Base-by-base conservation (phyloP, 192 early-diverging fungal genomes). In the Bifiguratus adelaidae region DNA sequence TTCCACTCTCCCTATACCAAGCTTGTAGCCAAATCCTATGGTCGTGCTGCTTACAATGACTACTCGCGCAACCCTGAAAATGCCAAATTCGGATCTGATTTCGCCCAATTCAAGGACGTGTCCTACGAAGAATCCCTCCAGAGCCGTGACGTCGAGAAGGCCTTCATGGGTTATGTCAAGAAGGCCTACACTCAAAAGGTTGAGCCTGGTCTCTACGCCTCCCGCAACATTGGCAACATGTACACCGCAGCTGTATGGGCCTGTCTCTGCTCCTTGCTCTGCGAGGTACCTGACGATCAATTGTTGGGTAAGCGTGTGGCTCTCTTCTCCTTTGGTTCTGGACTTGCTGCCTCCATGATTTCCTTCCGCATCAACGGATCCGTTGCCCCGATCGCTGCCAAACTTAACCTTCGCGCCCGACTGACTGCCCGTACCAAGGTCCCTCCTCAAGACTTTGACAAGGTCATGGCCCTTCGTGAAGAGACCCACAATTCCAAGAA, bases 1-100 rank as follows among this genome's bases (percentile, higher is more conserved):
- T 95, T 93, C 79, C 96, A 99, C 75, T 89, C 89, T 41, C 96
- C 96, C 27, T 97, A 97, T 80, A 83, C 85, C 63, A 99, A 99
- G 77, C 76, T 97, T 55, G 92, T 99, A 7, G 82, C 81, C 71
- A 99, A 99, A 71, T 84, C 89, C 24, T 88, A 84, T 67, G 92
- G 81, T 34, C 87, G 96, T 42, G 52, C 56, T 41, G 62, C 74
- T 13, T 95, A 85, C 71, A 94, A 95, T 63, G 96, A 99, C 61
- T 92, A 91, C 69, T 41, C 81, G 43, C 80, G 83, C 40, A 72
- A 88, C 59, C 80, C 84, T 21, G 74, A 85, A 33, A 67, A 78
- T 50, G 53, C 63, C 43, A 46, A 66, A 40, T 88, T 66, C 41
- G n/a, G 37, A 21, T 67, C 60, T 30, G 53, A 63, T 15, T 60